Evolutionary conservation across 75 land plant species (phyloP).

Genomic region (Pinus taeda): DNA sequence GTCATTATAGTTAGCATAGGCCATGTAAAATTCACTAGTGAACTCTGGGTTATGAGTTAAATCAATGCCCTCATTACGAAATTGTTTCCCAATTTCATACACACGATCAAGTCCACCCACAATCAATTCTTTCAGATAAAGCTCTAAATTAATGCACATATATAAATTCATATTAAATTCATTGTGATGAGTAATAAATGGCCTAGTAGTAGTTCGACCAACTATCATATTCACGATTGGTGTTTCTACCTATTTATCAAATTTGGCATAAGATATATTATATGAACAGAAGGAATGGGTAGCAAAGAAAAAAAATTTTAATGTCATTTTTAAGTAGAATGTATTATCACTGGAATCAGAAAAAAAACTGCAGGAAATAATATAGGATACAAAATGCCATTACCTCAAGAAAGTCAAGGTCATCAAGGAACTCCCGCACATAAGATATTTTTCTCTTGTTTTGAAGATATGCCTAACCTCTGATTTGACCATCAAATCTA

Average conservation of each 20-base stretch:
- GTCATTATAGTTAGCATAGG: slow-evolving; percentile 91
- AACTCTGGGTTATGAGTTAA: slow-evolving; percentile 98
- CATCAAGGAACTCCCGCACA: no score
- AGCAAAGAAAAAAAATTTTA: no score
- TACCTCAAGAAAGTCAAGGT: no score
- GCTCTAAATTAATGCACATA: slow-evolving; percentile 95
- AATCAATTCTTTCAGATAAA: slow-evolving; percentile 80
- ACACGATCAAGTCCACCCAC: slow-evolving; percentile 94
- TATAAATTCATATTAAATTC: slow-evolving; percentile 79
- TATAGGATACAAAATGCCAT: no score
- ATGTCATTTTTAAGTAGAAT: no score
- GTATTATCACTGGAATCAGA: no score
- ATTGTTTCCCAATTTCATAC: slow-evolving; percentile 95
- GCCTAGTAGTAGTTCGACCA: slow-evolving; percentile 94
- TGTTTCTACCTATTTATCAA: slow-evolving; percentile 78
- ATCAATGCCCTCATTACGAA: slow-evolving; percentile 97
- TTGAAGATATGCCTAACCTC: no score
- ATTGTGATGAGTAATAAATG: slow-evolving; percentile 95
- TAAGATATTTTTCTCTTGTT: no score
- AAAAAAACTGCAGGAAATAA: no score
- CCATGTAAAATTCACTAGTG: slow-evolving; percentile 96
- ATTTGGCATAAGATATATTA: background rate
- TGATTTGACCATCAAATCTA: no score
- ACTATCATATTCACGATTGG: slow-evolving; percentile 99
- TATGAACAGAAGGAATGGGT: no score